Evolutionary conservation across 192 early-diverging fungal genomes (phyloP), one percentile per base, ranked within the genome.

Genomic region (Mortierella alpina): DNA sequence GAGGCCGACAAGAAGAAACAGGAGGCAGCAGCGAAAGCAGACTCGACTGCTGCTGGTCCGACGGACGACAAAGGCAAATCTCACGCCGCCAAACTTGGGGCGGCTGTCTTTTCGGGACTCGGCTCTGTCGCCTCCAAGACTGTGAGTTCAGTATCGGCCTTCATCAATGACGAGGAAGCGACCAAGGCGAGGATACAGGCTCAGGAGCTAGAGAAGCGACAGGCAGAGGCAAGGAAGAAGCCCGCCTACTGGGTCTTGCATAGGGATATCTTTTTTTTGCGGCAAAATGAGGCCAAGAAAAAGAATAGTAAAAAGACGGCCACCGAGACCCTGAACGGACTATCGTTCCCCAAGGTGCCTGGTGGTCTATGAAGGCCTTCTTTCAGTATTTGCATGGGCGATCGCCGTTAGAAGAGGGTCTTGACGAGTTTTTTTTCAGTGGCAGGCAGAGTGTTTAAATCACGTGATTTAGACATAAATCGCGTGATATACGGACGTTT

Each of bases 311-410:
- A 83, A 54, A 84, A 82, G 61, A 56, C 79, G 15, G 76, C 84
- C 1, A 23, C 65, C 42, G 84, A 84, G 39, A 83, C 68, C n/a
- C 41, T 88, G 44, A 58, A 68, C 23, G 70, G 70, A 8, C 45
- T 86, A 4, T 69, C 75, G 5, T 88, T 88, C 48, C 87, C 87
- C 52, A 80, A 86, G 55, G 84, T 86, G 4, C 87, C 87, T 10
- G 66, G 60, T 11, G 77, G 70, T n/a, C 66, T 72, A 1, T 80
- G 63, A 72, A 4, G 7, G 42, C 40, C 22, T 20, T 18, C 12
- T 50, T 22, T 11, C 6, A 8, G n/a, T 11, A 12, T 15, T n/a
- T 20, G 15, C 14, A 46, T 59, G 40, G 5, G 22, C 8, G 40
- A 59, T 17, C 23, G 57, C 57, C 20, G 23, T 17, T 22, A 14